These are phyloP conservation scores for Myxozyma melibiosi DNA, from an alignment of 805 yeast genomes.

Conservation along the genomic window DNA sequence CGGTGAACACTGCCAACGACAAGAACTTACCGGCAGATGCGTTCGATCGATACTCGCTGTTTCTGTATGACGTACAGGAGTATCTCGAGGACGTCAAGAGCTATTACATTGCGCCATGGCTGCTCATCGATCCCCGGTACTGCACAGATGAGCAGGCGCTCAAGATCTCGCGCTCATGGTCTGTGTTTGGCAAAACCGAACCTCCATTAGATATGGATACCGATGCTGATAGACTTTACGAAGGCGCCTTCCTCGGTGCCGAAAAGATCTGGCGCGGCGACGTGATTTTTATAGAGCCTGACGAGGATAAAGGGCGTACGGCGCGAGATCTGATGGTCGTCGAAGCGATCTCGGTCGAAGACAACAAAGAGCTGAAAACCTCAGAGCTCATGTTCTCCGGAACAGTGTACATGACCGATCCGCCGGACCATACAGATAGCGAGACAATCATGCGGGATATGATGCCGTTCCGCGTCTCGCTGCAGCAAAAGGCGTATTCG, in stretches of 20 bases:
- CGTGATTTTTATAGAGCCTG: slow-evolving; percentile 20
- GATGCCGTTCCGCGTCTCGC: background rate
- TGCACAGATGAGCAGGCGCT: background rate
- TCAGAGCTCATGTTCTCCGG: background rate
- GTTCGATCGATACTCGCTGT: slow-evolving; percentile 8
- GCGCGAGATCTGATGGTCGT: slow-evolving; percentile 14
- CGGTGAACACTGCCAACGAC: background rate
- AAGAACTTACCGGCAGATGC: slow-evolving; percentile 3
- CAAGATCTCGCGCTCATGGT: slow-evolving; percentile 13
- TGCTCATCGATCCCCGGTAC: background rate
- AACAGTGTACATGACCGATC: background rate
- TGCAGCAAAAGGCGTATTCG: background rate
- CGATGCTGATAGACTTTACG: background rate
- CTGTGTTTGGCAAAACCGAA: slow-evolving; percentile 11
- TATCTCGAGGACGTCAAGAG: slow-evolving; percentile 7
- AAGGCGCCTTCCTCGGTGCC: slow-evolving; percentile 28
- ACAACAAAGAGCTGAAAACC: background rate
- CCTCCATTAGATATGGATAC: background rate
- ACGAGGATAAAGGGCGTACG: background rate
- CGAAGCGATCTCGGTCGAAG: slow-evolving; percentile 8
- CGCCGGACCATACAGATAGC: too few species aligned
- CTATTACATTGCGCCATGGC: slow-evolving; percentile 20
- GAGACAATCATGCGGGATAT: background rate
- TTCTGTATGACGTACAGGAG: slow-evolving; percentile 5
- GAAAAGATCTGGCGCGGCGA: slow-evolving; percentile 33